These are phyloP conservation scores for Sporodiniella umbellata DNA, from an alignment of 371 early-diverging fungal species.

Conservation along the genomic window DNA sequence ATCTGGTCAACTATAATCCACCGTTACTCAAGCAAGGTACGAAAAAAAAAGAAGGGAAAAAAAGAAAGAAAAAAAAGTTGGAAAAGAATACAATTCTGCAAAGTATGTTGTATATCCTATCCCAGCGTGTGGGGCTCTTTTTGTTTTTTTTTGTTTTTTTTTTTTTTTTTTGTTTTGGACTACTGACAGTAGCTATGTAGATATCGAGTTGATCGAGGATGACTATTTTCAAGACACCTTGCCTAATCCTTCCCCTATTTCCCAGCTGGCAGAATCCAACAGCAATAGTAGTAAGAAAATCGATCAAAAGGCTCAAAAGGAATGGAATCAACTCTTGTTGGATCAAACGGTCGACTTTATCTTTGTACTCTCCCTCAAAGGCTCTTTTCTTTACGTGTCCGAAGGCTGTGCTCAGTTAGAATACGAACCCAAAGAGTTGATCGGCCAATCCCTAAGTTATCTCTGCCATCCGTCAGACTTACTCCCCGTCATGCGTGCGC, in stretches of 20 bases:
- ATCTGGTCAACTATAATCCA: constrained; percentile 25
- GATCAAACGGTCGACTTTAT: constrained; percentile 48
- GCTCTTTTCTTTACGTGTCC: constrained; percentile 57
- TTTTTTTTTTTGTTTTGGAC: no score
- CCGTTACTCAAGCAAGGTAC: constrained; percentile 1
- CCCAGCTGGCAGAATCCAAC: no score
- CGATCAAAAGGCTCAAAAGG: no score
- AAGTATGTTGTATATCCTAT: no score
- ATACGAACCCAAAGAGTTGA: constrained; percentile 47
- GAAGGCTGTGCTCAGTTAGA: constrained; percentile 33
- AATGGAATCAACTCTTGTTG: constrained; percentile 33
- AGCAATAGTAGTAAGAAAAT: no score
- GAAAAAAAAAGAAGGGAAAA: no score
- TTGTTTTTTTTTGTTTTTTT: no score
- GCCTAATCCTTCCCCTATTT: background rate
- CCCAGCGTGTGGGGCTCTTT: no score
- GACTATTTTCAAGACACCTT: constrained; percentile 8
- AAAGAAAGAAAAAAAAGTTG: no score
- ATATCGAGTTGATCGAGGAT: no score
- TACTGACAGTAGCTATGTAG: no score
- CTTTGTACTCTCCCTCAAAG: constrained; percentile 59
- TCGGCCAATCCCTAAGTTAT: constrained; percentile 49
- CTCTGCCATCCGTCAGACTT: constrained; percentile 65
- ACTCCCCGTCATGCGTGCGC: constrained; percentile 61
- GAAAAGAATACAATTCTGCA: no score